A percentile compares a stretch with the other conserved stretches of the same genome.
Conservation (phyloP, 2,329 filamentous ascomycete species). For the Aspergillus piperis region DNA sequence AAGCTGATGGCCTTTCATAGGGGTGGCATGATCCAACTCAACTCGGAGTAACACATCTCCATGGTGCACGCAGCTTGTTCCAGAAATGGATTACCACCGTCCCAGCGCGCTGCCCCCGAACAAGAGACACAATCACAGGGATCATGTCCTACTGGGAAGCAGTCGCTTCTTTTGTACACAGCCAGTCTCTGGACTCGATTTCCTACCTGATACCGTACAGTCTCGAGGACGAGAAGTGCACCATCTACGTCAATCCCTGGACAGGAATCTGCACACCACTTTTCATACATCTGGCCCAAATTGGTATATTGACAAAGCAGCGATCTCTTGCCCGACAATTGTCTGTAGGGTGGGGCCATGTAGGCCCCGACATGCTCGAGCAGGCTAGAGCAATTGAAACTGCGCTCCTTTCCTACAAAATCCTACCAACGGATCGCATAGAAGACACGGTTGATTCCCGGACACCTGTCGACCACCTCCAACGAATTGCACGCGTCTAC, state of each 20-base stretch:
- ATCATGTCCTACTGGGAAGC: conserved; percentile 8
- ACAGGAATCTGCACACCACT: conserved; percentile 9
- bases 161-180: neutral
- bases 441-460: neutral
- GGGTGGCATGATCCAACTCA: neutral
- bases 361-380: neutral
- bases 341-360: neutral
- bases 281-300: conserved; percentile 8
- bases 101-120: neutral
- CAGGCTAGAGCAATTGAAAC: neutral
- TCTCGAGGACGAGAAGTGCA: neutral
- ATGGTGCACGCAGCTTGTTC: conserved; percentile 1
- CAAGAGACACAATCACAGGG: neutral
- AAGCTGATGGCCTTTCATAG: neutral
- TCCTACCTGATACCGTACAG: neutral
- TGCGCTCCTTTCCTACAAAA: neutral
- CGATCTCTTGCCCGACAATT: neutral
- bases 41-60: neutral
- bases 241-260: neutral
- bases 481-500: neutral
- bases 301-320: conserved; percentile 3
- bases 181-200: neutral
- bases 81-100: neutral
- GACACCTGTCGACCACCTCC: neutral
- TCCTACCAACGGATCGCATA: neutral